Conservation (phyloP, 306 rosid species). For the Vigna trinervia region DNA sequence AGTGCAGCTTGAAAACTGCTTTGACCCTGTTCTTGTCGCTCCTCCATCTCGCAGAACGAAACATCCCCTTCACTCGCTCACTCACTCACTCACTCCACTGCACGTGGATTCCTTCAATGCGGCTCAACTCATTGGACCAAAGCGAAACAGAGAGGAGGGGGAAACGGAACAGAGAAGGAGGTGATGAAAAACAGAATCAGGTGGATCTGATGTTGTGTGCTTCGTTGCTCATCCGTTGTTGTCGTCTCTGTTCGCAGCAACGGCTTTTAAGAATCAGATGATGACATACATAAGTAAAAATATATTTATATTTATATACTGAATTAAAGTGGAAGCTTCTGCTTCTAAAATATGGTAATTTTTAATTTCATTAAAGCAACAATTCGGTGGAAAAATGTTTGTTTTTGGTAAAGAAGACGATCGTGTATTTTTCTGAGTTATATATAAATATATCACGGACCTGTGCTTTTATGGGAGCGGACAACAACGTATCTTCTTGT, state of each 20-base stretch:
- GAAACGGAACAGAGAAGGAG: conserved; percentile 27
- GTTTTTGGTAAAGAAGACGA: conserved; percentile 7
- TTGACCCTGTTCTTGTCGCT: conserved; percentile 84
- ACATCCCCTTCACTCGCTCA: conserved; percentile 54
- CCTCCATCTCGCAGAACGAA: conserved; percentile 91
- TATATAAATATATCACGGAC: conserved; percentile 32
- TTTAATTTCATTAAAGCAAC: background rate
- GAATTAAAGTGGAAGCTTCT: conserved; percentile 58
- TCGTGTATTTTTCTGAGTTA: background rate
- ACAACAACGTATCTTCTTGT: conserved; percentile 43
- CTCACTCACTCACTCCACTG: conserved; percentile 30
- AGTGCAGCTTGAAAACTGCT: conserved; percentile 77
- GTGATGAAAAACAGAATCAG: conserved; percentile 7
- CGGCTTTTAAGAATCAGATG: conserved; percentile 39
- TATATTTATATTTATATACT: background rate
- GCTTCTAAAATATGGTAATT: conserved; percentile 17
- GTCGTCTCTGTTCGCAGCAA: conserved; percentile 37
- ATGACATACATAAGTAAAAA: conserved; percentile 35
- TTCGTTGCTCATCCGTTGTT: conserved; percentile 15
- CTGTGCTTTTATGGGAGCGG: conserved; percentile 32
- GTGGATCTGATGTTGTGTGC: conserved; percentile 31
- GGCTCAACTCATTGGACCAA: conserved; percentile 38
- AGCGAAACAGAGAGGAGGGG: conserved; percentile 24
- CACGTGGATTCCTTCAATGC: conserved; percentile 45
- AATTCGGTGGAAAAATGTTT: conserved; percentile 45